phyloP scores from a whole-genome alignment of 1,284 basidiomycete species.

The Ustilago xerochloae region DNA sequence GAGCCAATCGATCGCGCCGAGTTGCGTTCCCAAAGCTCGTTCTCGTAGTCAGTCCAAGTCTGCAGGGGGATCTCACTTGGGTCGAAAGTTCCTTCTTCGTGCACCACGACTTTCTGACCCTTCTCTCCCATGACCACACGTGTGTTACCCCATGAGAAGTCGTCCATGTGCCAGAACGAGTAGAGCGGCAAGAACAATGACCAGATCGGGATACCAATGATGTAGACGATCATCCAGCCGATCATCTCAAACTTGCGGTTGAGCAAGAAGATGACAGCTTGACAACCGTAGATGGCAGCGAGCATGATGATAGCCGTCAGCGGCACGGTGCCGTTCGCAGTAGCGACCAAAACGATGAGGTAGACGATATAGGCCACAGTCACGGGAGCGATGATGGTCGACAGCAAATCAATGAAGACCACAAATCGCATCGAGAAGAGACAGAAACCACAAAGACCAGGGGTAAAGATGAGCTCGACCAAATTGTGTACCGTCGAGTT shows the following conservation, averaged over 20 bases:
- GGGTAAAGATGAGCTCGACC: constrained; percentile 88
- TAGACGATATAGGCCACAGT: constrained; percentile 82
- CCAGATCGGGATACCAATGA: constrained; percentile 85
- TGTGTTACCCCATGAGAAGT: constrained; percentile 93
- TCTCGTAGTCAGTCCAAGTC: constrained; percentile 86
- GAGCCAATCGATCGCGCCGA: constrained; percentile 55
- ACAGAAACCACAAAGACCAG: constrained; percentile 94
- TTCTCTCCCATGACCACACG: constrained; percentile 92
- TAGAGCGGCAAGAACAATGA: constrained; percentile 93
- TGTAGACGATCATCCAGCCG: constrained; percentile 64
- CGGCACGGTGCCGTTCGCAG: constrained; percentile 56
- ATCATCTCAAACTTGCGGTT: constrained; percentile 68
- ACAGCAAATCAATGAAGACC: constrained; percentile 88
- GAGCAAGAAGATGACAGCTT: constrained; percentile 68
- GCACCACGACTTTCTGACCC: constrained; percentile 84
- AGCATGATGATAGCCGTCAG: constrained; percentile 86
- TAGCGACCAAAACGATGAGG: constrained; percentile 62
- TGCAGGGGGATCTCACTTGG: constrained; percentile 95
- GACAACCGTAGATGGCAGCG: constrained; percentile 85
- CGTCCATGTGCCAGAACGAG: constrained; percentile 99
- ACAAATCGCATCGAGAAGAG: constrained; percentile 94
- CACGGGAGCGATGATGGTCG: constrained; percentile 85
- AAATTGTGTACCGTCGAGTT: constrained; percentile 99
- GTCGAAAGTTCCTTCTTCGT: constrained; percentile 95
- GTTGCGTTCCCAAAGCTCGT: constrained; percentile 56